A percentile compares a stretch with the other conserved stretches of the same genome.
Evolutionary conservation across 2,329 filamentous ascomycete genomes (phyloP).

Genomic region (Westerdykella sp.): DNA sequence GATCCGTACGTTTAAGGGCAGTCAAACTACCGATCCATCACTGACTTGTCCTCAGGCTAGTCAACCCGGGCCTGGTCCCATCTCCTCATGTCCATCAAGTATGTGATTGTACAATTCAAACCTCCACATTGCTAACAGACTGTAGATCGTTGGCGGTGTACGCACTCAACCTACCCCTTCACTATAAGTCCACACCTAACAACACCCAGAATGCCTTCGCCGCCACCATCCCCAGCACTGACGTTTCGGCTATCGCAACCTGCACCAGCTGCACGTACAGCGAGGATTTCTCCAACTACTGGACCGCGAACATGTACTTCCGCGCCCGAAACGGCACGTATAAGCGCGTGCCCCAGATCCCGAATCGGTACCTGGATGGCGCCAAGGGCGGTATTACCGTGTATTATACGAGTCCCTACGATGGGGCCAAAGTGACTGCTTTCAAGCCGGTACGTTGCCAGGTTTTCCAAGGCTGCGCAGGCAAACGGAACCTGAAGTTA

Average conservation of each 20-base stretch:
- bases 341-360: constrained; percentile 23
- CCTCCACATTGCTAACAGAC: too few species aligned
- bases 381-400: constrained; percentile 29
- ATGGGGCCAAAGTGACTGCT: constrained; percentile 31
- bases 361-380: constrained; percentile 24
- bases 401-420: constrained; percentile 21
- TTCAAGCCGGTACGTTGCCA: constrained; percentile 29
- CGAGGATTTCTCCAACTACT: constrained; percentile 31
- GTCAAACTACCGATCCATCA: too few species aligned
- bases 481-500: not conserved
- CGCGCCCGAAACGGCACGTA: constrained; percentile 19
- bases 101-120: too few species aligned
- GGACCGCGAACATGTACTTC: constrained; percentile 24
- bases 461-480: not conserved
- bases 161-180: too few species aligned
- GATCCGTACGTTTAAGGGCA: too few species aligned
- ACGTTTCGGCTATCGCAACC: constrained; percentile 2
- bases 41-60: too few species aligned
- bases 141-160: too few species aligned
- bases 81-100: too few species aligned
- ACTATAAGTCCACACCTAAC: too few species aligned
- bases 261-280: constrained; percentile 13
- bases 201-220: constrained; percentile 6
- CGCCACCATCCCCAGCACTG: constrained; percentile 1
- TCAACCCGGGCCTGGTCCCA: too few species aligned